Percentiles rank a stretch among this genome's conserved stretches.
phyloP scores from a whole-genome alignment of 345 rosid genomes.

The Garcia nutans region DNA sequence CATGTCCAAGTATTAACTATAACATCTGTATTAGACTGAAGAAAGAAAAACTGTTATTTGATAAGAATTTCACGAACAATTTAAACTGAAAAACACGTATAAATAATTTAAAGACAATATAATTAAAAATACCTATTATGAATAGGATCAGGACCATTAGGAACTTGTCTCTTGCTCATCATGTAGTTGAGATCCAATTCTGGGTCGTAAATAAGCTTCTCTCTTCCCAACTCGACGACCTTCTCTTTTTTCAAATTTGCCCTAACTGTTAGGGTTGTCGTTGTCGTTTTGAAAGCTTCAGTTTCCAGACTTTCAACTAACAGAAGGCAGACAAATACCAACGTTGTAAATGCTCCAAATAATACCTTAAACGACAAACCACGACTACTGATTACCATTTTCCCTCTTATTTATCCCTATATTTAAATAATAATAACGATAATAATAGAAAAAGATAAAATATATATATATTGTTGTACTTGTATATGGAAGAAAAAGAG shows the following conservation, averaged over 20 bases:
- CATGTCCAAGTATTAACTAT: no score
- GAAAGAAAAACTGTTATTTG: no score
- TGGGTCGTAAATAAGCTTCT: conserved; percentile 28
- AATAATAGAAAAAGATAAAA: neutral
- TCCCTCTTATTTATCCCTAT: conserved; percentile 14
- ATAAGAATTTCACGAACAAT: no score
- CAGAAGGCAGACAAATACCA: conserved; percentile 38
- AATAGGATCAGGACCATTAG: conserved; percentile 95
- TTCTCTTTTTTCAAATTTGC: conserved; percentile 17
- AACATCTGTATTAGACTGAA: no score
- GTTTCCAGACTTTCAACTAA: conserved; percentile 29
- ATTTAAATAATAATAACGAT: neutral
- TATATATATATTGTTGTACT: no score
- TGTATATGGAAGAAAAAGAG: conserved; percentile 5
- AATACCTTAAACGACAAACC: conserved; percentile 18
- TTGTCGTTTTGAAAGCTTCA: conserved; percentile 20
- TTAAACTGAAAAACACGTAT: neutral
- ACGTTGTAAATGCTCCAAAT: conserved; percentile 27
- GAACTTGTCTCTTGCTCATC: conserved; percentile 78
- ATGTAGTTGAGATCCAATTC: conserved; percentile 50
- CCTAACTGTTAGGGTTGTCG: neutral
- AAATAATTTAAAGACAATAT: neutral
- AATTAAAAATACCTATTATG: conserved; percentile 68
- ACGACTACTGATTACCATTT: conserved; percentile 17
- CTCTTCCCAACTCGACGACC: conserved; percentile 22